A percentile compares a stretch with the other conserved stretches of the same genome.
Evolutionary conservation across 352 stramenopile species (phyloP).

Genomic region (Globisporangium irregulare): DNA sequence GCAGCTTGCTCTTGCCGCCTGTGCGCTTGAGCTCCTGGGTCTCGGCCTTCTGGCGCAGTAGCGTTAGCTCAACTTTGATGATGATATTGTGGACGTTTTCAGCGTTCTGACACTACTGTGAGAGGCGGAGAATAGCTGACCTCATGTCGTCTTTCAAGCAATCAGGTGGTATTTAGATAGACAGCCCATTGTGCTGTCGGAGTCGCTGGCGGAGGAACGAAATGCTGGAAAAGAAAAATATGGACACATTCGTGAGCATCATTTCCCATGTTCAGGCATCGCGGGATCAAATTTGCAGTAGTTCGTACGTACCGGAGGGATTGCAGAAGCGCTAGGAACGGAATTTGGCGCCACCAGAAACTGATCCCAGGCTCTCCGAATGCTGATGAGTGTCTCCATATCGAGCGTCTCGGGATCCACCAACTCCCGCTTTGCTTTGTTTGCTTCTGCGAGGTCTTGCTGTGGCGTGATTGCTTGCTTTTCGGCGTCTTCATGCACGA

Average conservation of each 20-base stretch:
- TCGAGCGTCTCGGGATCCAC: conserved; percentile 28
- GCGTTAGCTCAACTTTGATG: not conserved
- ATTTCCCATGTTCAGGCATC: too few species aligned
- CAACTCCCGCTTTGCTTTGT: conserved; percentile 7
- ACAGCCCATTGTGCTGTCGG: too few species aligned
- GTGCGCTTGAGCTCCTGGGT: conserved; percentile 23
- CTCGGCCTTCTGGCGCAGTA: conserved; percentile 22
- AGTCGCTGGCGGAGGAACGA: too few species aligned
- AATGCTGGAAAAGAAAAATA: too few species aligned
- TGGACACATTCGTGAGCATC: too few species aligned
- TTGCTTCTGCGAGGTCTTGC: not conserved
- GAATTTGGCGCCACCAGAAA: conserved; percentile 19
- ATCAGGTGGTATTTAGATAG: too few species aligned
- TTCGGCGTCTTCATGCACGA: not conserved
- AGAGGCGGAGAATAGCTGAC: too few species aligned
- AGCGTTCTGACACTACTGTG: too few species aligned
- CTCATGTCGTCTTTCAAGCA: too few species aligned
- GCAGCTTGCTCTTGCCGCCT: conserved; percentile 37
- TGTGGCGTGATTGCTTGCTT: not conserved
- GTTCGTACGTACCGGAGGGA: conserved; percentile 26
- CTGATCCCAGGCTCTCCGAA: conserved; percentile 26
- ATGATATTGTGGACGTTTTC: too few species aligned
- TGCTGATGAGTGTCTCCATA: conserved; percentile 30
- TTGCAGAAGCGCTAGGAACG: conserved; percentile 23
- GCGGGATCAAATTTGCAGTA: too few species aligned